These are phyloP conservation scores for Leishmania martiniquensis DNA, from an alignment of 208 protist genomes.

Conservation along the genomic window DNA sequence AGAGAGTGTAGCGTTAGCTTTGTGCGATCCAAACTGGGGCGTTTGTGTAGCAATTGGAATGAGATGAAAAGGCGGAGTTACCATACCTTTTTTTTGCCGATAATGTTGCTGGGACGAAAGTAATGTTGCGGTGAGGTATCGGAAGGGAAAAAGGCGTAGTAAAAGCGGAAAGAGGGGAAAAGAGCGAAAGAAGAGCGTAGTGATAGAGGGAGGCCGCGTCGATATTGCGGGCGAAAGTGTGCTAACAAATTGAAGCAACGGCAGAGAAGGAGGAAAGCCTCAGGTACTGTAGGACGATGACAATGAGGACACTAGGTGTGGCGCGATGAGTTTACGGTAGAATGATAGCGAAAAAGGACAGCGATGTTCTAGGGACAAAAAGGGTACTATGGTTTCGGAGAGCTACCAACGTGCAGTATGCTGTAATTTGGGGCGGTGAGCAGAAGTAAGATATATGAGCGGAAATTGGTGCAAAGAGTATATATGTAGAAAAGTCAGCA, in stretches of 20 bases:
- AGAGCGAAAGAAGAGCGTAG: constrained; percentile 22
- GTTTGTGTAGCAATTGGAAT: neutral
- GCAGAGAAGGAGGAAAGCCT: constrained; percentile 4
- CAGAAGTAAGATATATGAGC: neutral
- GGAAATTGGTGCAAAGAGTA: neutral
- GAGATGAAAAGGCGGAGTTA: neutral
- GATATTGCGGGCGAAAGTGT: neutral
- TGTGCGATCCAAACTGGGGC: neutral
- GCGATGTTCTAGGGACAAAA: constrained; percentile 8
- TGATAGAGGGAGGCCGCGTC: neutral
- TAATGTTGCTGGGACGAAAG: neutral
- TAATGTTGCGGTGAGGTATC: neutral
- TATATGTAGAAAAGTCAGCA: neutral
- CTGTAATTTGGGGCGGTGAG: neutral
- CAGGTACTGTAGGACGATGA: constrained; percentile 6
- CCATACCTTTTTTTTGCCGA: neutral
- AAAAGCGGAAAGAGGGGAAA: too few relatives aligned
- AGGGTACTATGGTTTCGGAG: constrained; percentile 2
- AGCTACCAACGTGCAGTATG: neutral
- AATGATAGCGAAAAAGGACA: constrained; percentile 4
- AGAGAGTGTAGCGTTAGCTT: neutral
- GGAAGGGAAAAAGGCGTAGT: neutral
- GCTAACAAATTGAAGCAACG: constrained; percentile 4
- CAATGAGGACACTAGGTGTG: neutral
- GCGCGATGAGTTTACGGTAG: constrained; percentile 8